Conservation (phyloP, 1,284 basidiomycete species). For the Clitocybe nebularis region DNA sequence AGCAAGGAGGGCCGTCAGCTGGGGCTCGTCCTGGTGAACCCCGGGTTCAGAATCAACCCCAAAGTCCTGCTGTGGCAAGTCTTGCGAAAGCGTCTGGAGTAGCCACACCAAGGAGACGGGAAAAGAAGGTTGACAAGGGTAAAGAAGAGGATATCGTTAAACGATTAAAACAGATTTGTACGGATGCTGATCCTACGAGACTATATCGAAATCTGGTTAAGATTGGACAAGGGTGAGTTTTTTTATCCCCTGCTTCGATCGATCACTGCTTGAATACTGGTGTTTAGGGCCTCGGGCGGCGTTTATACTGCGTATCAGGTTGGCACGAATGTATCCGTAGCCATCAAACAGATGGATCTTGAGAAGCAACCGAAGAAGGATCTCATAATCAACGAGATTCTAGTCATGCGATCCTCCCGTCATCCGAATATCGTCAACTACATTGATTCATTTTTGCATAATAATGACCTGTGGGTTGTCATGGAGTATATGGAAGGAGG, state of each 20-base stretch:
- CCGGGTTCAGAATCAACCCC: constrained; percentile 36
- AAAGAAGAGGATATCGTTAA: constrained; percentile 90
- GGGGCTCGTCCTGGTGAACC: constrained; percentile 29
- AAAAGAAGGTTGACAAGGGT: constrained; percentile 83
- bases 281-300: constrained; percentile 84
- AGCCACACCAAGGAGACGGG: constrained; percentile 78
- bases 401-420: constrained; percentile 95
- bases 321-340: constrained; percentile 89
- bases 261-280: not conserved
- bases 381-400: constrained; percentile 99
- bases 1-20: constrained; percentile 34
- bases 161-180: constrained; percentile 91
- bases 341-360: constrained; percentile 99
- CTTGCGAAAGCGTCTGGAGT: constrained; percentile 64
- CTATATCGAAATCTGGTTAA: constrained; percentile 92
- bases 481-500: constrained; percentile 99
- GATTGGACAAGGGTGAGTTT: constrained; percentile 91
- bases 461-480: constrained; percentile 98
- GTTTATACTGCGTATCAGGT: constrained; percentile 98
- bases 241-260: not conserved
- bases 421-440: constrained; percentile 99
- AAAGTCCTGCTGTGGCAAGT: constrained; percentile 52
- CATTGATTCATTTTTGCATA: constrained; percentile 96
- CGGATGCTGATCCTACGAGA: constrained; percentile 94
- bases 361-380: constrained; percentile 99